Conservation (phyloP, 352 stramenopile species). For the Blastocystis sp. region DNA sequence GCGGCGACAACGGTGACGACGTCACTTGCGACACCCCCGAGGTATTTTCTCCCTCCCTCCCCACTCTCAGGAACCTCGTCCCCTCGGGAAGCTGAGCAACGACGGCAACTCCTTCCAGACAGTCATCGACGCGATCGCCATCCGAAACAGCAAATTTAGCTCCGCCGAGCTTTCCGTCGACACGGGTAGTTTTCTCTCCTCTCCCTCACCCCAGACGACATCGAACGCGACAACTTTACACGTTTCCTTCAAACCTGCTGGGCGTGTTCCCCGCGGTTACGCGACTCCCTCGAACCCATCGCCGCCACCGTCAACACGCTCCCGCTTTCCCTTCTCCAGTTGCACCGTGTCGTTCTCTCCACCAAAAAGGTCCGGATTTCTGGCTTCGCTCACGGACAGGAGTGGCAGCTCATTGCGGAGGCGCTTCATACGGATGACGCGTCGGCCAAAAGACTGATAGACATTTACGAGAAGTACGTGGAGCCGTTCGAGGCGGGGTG, state of each 20-base stretch:
- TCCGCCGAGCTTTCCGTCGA: too few relatives aligned
- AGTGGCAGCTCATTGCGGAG: not conserved
- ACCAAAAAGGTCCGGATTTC: not conserved
- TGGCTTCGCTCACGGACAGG: not conserved
- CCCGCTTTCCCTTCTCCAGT: not conserved
- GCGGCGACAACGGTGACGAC: not conserved
- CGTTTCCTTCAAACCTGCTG: conserved; percentile 15
- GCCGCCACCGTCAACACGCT: not conserved
- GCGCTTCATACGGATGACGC: not conserved
- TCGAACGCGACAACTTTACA: not conserved
- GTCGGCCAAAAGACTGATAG: not conserved
- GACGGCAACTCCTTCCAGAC: conserved; percentile 1
- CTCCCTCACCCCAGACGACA: not conserved
- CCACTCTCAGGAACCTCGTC: not conserved
- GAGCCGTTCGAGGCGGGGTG: conserved; percentile 19
- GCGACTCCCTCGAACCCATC: not conserved
- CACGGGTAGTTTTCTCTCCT: not conserved
- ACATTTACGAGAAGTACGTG: not conserved
- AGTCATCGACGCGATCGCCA: not conserved
- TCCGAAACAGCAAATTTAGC: too few relatives aligned
- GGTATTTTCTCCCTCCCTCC: not conserved
- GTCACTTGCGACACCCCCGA: conserved; percentile 11
- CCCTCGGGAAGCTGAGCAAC: not conserved
- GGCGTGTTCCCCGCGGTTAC: not conserved
- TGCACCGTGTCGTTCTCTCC: not conserved